These are phyloP conservation scores for Blumeria hordei DNA, from an alignment of 2,329 filamentous ascomycete species.

Conservation along the genomic window DNA sequence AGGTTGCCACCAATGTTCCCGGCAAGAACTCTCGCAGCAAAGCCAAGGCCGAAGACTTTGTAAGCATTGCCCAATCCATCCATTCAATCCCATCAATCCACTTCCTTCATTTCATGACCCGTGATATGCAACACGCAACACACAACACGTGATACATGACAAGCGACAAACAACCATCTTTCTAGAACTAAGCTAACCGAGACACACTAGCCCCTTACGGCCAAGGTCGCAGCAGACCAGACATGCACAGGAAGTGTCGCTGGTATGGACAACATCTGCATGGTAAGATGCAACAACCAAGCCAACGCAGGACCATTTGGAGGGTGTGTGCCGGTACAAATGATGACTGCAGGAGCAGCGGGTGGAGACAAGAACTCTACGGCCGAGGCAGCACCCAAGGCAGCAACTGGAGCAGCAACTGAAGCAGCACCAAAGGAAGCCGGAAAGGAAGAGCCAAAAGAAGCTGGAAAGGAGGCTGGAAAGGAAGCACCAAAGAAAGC, in stretches of 20 bases:
- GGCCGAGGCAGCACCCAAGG: too few relatives aligned
- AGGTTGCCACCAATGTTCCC: not conserved
- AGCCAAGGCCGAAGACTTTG: conserved; percentile 8
- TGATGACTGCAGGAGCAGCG: conserved; percentile 6
- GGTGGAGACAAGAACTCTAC: too few relatives aligned
- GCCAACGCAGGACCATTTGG: conserved; percentile 35
- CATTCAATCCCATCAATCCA: too few relatives aligned
- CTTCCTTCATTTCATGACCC: too few relatives aligned
- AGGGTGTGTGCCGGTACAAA: conserved; percentile 32
- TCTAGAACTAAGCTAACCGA: conserved; percentile 27
- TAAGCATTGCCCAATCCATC: conserved; percentile 19
- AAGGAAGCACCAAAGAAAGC: too few relatives aligned
- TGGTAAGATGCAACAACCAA: conserved; percentile 35
- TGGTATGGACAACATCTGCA: conserved; percentile 33
- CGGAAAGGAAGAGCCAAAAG: too few relatives aligned
- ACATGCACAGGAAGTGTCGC: conserved; percentile 34
- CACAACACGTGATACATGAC: too few relatives aligned
- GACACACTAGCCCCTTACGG: conserved; percentile 17
- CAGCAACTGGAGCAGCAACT: too few relatives aligned
- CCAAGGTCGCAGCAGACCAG: conserved; percentile 19
- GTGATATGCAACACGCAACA: too few relatives aligned
- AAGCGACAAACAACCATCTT: conserved; percentile 3
- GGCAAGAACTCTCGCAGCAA: conserved; percentile 12
- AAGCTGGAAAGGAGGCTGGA: too few relatives aligned
- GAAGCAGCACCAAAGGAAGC: too few relatives aligned